Conservation (phyloP, 163 green algal genomes). For the Botryococcus braunii region DNA sequence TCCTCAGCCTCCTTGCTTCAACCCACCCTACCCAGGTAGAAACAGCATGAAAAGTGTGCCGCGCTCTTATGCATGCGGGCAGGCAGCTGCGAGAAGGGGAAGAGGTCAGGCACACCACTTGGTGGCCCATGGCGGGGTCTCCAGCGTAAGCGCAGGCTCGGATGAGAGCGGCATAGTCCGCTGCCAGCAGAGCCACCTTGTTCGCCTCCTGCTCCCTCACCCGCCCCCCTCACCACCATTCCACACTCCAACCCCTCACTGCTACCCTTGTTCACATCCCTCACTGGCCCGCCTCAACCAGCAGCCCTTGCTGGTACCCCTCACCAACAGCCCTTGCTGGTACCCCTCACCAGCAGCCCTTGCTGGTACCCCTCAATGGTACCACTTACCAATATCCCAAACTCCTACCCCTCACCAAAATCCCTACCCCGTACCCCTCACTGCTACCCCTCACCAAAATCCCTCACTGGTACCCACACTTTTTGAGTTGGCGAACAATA, state of each 20-base stretch:
- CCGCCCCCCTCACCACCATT: not conserved
- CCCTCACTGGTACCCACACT: too few species aligned
- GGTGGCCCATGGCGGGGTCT: not conserved
- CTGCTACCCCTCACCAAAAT: too few species aligned
- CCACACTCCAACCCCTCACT: not conserved
- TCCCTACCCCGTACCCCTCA: too few species aligned
- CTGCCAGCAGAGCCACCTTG: too few species aligned
- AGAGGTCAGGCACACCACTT: slow-evolving; percentile 10
- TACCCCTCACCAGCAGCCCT: not conserved
- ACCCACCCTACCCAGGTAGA: not conserved
- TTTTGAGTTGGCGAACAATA: too few species aligned
- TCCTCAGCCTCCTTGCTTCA: not conserved
- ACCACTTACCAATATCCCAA: too few species aligned
- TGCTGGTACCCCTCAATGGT: too few species aligned
- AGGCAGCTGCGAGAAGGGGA: not conserved
- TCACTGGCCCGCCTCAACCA: not conserved
- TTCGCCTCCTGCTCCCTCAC: too few species aligned
- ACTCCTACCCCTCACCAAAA: too few species aligned
- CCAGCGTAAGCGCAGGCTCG: not conserved
- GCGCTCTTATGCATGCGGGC: not conserved
- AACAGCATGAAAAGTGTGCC: not conserved
- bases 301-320: too few species aligned
- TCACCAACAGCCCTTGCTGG: not conserved
- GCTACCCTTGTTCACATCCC: not conserved
- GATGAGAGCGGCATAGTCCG: slow-evolving; percentile 5